Evolutionary conservation across 768 basidiomycete species (phyloP).

Genomic region (Russula vinacea): DNA sequence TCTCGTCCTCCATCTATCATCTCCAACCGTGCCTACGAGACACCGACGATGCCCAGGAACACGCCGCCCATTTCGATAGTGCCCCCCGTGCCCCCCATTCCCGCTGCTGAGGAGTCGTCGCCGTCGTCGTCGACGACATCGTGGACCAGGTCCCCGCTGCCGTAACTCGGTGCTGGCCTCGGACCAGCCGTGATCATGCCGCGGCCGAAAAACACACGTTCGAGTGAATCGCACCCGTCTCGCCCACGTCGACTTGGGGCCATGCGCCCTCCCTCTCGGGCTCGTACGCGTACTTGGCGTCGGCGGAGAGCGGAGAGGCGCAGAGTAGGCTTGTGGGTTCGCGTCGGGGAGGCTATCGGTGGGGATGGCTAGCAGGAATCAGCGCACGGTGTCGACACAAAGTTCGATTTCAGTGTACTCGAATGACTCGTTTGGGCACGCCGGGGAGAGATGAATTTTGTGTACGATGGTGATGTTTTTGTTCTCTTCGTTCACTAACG

Average conservation of each 20-base stretch:
- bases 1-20: background rate
- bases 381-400: constrained; percentile 14
- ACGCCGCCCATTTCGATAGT: background rate
- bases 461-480: too few species aligned
- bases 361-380: background rate
- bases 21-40: background rate
- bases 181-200: constrained; percentile 24
- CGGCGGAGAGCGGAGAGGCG: constrained; percentile 42
- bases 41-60: background rate
- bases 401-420: constrained; percentile 30
- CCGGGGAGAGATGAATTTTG: background rate
- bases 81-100: background rate
- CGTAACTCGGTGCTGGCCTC: constrained; percentile 16
- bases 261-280: constrained; percentile 37
- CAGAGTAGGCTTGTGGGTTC: constrained; percentile 32
- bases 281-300: constrained; percentile 32
- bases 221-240: background rate
- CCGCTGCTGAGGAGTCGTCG: background rate
- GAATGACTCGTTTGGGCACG: background rate
- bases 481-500: background rate
- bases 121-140: background rate
- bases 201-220: constrained; percentile 6
- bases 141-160: background rate
- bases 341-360: constrained; percentile 11
- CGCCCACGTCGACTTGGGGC: constrained; percentile 18